A percentile compares a stretch with the other conserved stretches of the same genome.
Conservation (phyloP, 2,329 filamentous ascomycete species). For the Trichoderma sp. region DNA sequence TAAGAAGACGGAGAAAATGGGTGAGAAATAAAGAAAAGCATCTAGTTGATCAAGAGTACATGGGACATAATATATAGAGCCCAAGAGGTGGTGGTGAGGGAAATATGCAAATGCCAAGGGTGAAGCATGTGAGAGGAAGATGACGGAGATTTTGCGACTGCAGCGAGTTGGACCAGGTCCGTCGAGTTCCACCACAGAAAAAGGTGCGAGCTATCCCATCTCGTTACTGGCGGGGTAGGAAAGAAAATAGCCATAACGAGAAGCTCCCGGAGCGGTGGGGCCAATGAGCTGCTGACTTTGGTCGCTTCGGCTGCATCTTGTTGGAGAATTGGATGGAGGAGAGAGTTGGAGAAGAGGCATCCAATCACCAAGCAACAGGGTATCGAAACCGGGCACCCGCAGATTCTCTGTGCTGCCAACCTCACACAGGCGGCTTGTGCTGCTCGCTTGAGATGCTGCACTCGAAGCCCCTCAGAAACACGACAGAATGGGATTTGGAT, state of each 20-base stretch:
- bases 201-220: neutral
- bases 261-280: neutral
- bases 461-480: neutral
- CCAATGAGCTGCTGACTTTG: neutral
- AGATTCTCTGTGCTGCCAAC: neutral
- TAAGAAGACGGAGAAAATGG: neutral
- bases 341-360: neutral
- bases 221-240: slow-evolving; percentile 30
- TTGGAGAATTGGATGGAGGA: neutral
- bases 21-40: neutral
- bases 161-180: neutral
- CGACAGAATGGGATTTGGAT: neutral
- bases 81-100: neutral
- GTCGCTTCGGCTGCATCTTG: neutral
- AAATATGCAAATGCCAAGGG: neutral
- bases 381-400: neutral
- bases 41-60: neutral
- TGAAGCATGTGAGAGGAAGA: neutral
- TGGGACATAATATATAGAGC: neutral
- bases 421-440: neutral
- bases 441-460: neutral
- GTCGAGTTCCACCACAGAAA: neutral
- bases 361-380: neutral
- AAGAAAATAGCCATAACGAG: slow-evolving; percentile 1
- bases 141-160: slow-evolving; percentile 13